Evolutionary conservation across 352 stramenopile genomes (phyloP).

Genomic region (Phytophthora syringae): DNA sequence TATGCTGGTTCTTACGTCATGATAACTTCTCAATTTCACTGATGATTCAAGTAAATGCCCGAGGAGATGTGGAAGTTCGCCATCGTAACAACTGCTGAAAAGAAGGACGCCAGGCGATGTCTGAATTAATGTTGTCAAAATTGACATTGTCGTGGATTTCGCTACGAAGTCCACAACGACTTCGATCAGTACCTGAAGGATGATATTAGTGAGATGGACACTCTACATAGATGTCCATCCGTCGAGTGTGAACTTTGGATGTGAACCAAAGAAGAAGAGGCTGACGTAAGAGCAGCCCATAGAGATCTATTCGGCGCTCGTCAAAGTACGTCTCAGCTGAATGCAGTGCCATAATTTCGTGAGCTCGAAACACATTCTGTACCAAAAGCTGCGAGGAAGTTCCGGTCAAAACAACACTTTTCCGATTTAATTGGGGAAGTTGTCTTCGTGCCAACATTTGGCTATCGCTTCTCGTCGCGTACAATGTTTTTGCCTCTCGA

Average conservation of each 20-base stretch:
- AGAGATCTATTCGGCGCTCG: conserved; percentile 53
- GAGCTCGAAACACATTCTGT: background rate
- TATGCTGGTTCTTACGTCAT: background rate
- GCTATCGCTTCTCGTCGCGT: background rate
- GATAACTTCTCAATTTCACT: background rate
- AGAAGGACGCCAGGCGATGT: conserved; percentile 22
- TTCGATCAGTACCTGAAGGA: conserved; percentile 26
- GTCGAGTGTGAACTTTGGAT: conserved; percentile 35
- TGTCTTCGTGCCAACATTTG: background rate
- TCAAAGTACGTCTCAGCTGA: conserved; percentile 31
- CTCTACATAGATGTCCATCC: no score
- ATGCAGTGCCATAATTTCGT: conserved; percentile 12
- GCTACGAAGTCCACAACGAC: conserved; percentile 38
- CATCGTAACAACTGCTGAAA: conserved; percentile 17
- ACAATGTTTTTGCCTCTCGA: background rate
- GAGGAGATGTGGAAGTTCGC: conserved; percentile 37
- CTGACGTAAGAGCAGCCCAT: no score
- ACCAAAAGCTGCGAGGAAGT: background rate
- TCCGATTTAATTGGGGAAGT: background rate
- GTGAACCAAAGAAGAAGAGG: conserved; percentile 40
- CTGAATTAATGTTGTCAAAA: conserved; percentile 28
- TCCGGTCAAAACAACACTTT: no score
- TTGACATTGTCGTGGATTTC: conserved; percentile 20
- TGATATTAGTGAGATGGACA: background rate
- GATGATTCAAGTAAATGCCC: conserved; percentile 12